Evolutionary conservation across 169 alveolate genomes (phyloP), one percentile per base, ranked within the genome.

Genomic region (Besnoitia besnoiti): DNA sequence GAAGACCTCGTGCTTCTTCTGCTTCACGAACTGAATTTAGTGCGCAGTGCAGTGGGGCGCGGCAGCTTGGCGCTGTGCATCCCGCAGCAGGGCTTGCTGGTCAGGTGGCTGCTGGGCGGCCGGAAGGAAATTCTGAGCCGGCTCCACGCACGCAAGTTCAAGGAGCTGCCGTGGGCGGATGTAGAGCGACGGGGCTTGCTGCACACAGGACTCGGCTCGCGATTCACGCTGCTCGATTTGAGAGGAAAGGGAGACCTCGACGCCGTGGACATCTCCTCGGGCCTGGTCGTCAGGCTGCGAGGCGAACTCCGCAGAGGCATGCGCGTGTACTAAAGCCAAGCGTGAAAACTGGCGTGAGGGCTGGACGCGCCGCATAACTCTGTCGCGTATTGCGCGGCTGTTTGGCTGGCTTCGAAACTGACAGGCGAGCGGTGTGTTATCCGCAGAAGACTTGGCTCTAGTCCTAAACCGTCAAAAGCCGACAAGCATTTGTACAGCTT

Each of bases 171-270:
- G 87, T 77, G 87, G 87, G 35, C 16, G 37, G 87, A 77, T 42
- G 55, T 77, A 35, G 87, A 77, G 87, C 35, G 87, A 77, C 87
- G 59, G 39, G 87, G 87, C 16, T 55, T 77, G 44, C 87, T 77
- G 59, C n/a, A 35, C 12, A 40, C 61, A 0, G 87, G 87, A 8
- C 33, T 77, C 3, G 87, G 87, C 19, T 77, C 87, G 61, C 87
- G 87, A 24, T 27, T 77, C 14, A 39, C 30, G 87, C 59, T 77
- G 87, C 87, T 77, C 40, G 87, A 77, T 77, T 44, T 77, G 61
- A 39, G 40, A 21, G 87, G 87, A 3, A 39, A 7, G 14, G 59
- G 59, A 37, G 87, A 77, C 8, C 59, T 77, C 16, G 87, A 77
- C 35, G 55, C 40, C 40, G 87, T 8, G 55, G 61, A 44, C 12